Evolutionary conservation across 179 eudicot genomes (phyloP).

Genomic region (Actinidia arguta): DNA sequence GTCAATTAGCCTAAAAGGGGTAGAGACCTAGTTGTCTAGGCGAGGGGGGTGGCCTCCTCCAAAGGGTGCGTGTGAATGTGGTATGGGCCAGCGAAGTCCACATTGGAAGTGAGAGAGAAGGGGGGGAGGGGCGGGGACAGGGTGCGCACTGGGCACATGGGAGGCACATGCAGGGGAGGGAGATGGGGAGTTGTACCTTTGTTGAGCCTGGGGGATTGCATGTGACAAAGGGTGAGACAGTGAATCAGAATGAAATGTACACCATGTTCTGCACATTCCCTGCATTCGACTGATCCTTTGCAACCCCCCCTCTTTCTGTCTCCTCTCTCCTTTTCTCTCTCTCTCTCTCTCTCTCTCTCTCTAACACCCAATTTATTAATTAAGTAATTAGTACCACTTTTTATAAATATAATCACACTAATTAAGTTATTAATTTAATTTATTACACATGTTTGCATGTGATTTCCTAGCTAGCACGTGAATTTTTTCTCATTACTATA

Average conservation of each 20-base stretch:
- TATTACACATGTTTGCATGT: too few species aligned
- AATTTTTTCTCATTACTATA: too few species aligned
- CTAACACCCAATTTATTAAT: too few species aligned
- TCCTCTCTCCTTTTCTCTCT: not conserved
- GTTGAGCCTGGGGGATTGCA: conserved; percentile 6
- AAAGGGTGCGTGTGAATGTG: conserved; percentile 27
- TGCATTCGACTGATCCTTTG: conserved; percentile 17
- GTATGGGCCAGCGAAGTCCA: conserved; percentile 26
- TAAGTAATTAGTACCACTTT: too few species aligned
- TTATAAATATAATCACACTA: too few species aligned
- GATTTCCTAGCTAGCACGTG: too few species aligned
- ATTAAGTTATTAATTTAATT: too few species aligned
- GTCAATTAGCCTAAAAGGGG: not conserved
- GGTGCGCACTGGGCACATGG: conserved; percentile 15
- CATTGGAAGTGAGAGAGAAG: conserved; percentile 10
- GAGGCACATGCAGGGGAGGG: not conserved
- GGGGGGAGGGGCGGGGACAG: not conserved
- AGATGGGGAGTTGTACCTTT: not conserved
- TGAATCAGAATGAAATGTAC: conserved; percentile 30
- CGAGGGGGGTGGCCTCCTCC: conserved; percentile 10
- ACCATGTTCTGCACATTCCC: conserved; percentile 42
- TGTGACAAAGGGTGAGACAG: conserved; percentile 29
- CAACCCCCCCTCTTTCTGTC: not conserved
- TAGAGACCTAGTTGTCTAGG: not conserved
- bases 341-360: not conserved